Evolutionary conservation across 495 filamentous ascomycete genomes (phyloP), one percentile per base, ranked within the genome.

Genomic region (Aspergillus ellipticus): DNA sequence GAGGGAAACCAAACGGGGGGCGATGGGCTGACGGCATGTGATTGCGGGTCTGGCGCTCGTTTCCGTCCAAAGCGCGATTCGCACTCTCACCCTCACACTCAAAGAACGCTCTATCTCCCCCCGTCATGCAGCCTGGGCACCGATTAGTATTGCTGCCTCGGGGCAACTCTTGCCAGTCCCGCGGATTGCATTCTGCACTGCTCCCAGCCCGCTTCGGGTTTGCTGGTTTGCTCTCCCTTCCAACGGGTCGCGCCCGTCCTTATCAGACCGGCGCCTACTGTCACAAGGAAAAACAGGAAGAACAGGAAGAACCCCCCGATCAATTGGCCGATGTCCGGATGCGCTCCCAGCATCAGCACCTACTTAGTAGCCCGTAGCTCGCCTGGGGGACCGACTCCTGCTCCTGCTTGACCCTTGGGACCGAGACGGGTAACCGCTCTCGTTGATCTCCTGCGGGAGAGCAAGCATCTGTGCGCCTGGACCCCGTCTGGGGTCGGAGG

Each of bases 1-100:
- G 16, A 21, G 22, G 5, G 11, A 15, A n/a, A 35, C 9, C 13
- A 10, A 10, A 10, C 28, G 28, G 10, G 28, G 5, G 42, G 2
- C 15, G 10, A 29, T 48, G 45, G 16, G 22, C 13, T 29, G 45
- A 48, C 39, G 41, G 63, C 71, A 74, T 74, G 71, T 74, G 71
- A 74, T 69, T 66, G 71, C 60, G 71, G 71, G 70, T 74, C 71
- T 52, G 43, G 54, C 52, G 63, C 52, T 59, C 57, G 57, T 53
- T 42, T 35, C 24, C 43, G 42, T 57, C 31, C n/a, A n/a, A n/a
- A n/a, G n/a, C n/a, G n/a, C n/a, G n/a, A n/a, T n/a, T n/a, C n/a
- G n/a, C n/a, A n/a, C n/a, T n/a, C n/a, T n/a, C n/a, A n/a, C n/a
- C n/a, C n/a, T n/a, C n/a, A n/a, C n/a, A n/a, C n/a, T n/a, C n/a